These are phyloP conservation scores for Hymenoscyphus fructigenus DNA, from an alignment of 2,329 filamentous ascomycete species.

Conservation along the genomic window DNA sequence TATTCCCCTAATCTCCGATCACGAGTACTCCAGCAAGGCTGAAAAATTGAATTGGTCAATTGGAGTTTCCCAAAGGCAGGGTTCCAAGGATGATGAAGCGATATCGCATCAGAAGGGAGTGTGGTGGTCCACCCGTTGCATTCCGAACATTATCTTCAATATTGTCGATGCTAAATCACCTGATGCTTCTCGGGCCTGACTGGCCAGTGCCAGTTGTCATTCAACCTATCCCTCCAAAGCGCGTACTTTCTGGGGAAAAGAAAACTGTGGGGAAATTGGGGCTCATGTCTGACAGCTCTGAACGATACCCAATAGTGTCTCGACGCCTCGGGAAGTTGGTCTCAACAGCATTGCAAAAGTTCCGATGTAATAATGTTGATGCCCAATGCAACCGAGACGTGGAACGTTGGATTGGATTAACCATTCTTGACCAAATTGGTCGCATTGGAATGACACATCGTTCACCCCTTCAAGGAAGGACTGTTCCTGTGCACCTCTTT, in stretches of 20 bases:
- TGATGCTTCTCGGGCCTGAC: background rate
- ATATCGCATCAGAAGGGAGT: background rate
- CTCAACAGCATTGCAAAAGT: slow-evolving; percentile 1
- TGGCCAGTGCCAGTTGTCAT: slow-evolving; percentile 1
- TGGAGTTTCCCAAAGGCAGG: background rate
- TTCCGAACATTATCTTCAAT: slow-evolving; percentile 1
- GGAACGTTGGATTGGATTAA: background rate
- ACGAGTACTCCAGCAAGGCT: slow-evolving; percentile 9
- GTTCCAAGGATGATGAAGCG: background rate
- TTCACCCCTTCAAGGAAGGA: background rate
- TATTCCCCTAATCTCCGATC: slow-evolving; percentile 14
- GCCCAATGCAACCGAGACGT: background rate
- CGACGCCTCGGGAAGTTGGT: background rate
- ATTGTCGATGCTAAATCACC: background rate
- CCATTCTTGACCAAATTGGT: background rate
- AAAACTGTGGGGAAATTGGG: background rate
- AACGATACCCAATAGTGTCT: background rate
- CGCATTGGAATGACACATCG: background rate
- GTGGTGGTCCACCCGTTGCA: background rate
- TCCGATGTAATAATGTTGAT: background rate
- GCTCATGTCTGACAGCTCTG: background rate
- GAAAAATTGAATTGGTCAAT: slow-evolving; percentile 3
- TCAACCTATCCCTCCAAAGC: background rate
- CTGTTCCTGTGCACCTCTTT: background rate
- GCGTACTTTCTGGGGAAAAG: slow-evolving; percentile 1